A percentile compares a stretch with the other conserved stretches of the same genome.
Evolutionary conservation across 2,329 filamentous ascomycete genomes (phyloP).

Genomic region (Aspergillus fumigatiaffinis): DNA sequence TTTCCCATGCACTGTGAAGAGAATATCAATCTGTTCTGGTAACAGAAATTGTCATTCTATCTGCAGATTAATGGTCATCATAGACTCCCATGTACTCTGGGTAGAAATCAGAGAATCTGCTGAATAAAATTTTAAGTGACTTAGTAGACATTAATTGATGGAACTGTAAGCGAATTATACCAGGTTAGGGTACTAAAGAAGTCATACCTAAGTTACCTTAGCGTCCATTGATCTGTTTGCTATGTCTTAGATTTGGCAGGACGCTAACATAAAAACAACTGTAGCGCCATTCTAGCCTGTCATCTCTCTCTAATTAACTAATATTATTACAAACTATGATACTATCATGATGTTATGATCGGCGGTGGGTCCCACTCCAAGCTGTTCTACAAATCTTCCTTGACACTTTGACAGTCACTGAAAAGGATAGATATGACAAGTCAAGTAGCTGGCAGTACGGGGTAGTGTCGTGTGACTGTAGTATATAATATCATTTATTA

Average conservation of each 20-base stretch:
- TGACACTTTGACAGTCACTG: background rate
- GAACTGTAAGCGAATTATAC: too few relatives aligned
- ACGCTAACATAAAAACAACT: background rate
- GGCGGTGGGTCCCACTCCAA: background rate
- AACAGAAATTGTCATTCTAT: background rate
- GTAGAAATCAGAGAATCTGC: background rate
- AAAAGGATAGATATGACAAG: background rate
- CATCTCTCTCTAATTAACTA: background rate
- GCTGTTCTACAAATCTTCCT: background rate
- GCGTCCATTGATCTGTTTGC: background rate
- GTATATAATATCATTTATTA: too few relatives aligned
- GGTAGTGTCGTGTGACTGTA: background rate
- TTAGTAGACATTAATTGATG: too few relatives aligned
- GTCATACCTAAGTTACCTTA: too few relatives aligned
- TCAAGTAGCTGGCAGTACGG: background rate
- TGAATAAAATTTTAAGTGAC: background rate
- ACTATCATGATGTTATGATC: background rate
- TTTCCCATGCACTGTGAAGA: background rate
- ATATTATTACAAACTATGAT: background rate
- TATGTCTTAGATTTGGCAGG: background rate
- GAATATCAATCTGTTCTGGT: background rate
- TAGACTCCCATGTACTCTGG: background rate
- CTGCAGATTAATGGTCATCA: background rate
- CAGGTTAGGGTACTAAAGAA: too few relatives aligned
- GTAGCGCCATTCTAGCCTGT: background rate